A percentile compares a stretch with the other conserved stretches of the same genome.
Evolutionary conservation across 495 filamentous ascomycete species (phyloP).

Genomic region (Penicillium goetzii): DNA sequence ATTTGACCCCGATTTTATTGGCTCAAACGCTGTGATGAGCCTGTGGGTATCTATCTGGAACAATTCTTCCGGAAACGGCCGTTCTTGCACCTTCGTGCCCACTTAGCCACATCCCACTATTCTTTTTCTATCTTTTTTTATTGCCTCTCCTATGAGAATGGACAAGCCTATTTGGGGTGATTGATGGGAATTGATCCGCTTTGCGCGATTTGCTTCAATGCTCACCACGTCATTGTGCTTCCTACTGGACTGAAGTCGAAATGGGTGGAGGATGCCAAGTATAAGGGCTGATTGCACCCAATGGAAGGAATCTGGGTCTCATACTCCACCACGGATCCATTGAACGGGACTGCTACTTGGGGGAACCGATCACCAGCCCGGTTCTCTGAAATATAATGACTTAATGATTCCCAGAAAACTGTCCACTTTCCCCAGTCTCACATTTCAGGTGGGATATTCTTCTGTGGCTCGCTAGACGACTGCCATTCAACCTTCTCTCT

Average conservation of each 20-base stretch:
- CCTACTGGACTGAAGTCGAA: neutral
- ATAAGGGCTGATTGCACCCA: conserved; percentile 9
- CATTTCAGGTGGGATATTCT: conserved; percentile 3
- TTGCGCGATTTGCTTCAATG: conserved; percentile 7
- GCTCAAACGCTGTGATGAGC: neutral
- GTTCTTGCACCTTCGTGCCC: conserved; percentile 4
- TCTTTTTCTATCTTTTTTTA: conserved; percentile 1
- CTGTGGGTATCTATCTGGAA: conserved; percentile 6
- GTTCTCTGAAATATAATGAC: conserved; percentile 16
- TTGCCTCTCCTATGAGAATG: neutral
- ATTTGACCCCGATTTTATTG: conserved; percentile 5
- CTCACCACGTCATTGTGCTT: conserved; percentile 8
- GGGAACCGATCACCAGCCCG: conserved; percentile 24
- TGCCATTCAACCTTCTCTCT: conserved; percentile 1
- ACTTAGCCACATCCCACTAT: neutral
- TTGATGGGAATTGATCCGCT: conserved; percentile 4
- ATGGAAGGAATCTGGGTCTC: conserved; percentile 8
- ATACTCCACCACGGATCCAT: conserved; percentile 15
- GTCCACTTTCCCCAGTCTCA: conserved; percentile 7
- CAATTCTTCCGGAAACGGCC: conserved; percentile 8
- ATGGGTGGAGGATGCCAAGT: conserved; percentile 13
- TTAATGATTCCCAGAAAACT: conserved; percentile 12
- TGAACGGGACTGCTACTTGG: conserved; percentile 20
- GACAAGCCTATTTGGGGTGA: neutral
- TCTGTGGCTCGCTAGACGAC: conserved; percentile 10